Conservation (phyloP, 345 rosid genomes). For the Hibiscus tridactylites region DNA sequence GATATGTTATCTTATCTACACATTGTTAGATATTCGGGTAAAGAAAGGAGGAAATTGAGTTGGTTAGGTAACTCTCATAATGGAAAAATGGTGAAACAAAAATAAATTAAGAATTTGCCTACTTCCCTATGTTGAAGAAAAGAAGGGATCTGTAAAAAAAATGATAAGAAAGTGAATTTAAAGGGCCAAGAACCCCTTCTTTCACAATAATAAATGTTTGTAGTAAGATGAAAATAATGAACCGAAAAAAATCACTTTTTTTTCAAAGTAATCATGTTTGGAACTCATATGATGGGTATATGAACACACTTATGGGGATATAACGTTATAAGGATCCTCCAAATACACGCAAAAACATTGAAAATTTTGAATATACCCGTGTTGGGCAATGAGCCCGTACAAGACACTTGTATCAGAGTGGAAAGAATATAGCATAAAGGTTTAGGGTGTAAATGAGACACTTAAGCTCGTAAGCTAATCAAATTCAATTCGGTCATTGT, state of each 20-base stretch:
- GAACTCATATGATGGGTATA: background rate
- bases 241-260: too few species aligned
- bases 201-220: background rate
- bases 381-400: too few species aligned
- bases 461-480: background rate
- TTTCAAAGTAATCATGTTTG: background rate
- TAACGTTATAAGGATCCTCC: background rate
- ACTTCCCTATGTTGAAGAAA: background rate
- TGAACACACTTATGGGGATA: background rate
- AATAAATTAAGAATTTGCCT: background rate
- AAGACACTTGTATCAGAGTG: too few species aligned
- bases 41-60: too few species aligned
- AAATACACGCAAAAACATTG: background rate
- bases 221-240: background rate
- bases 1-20: too few species aligned
- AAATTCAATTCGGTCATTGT: background rate
- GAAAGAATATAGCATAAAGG: background rate
- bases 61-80: too few species aligned
- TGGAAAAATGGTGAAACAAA: too few species aligned
- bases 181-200: background rate
- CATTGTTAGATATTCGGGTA: too few species aligned
- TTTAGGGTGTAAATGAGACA: background rate
- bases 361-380: background rate
- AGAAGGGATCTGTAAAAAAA: background rate
- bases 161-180: background rate